These are phyloP conservation scores for Lodderomyces theae DNA, from an alignment of 1,139 yeast species.

Conservation along the genomic window DNA sequence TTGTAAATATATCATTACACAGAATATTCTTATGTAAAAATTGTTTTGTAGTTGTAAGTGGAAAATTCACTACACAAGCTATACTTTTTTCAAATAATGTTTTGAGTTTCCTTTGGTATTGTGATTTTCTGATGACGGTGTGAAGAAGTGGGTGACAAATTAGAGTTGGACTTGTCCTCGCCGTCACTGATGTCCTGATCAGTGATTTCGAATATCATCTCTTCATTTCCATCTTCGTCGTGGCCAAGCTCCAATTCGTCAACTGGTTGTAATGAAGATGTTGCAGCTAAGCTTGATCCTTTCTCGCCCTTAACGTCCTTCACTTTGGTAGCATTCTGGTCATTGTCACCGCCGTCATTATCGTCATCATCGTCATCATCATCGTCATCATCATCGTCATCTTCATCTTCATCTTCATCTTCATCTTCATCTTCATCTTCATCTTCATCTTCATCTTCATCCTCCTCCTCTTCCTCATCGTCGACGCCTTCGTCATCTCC, in stretches of 20 bases:
- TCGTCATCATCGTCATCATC: constrained; percentile 25
- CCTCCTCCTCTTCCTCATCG: constrained; percentile 25
- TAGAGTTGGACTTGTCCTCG: background rate
- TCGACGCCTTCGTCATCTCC: constrained; percentile 15
- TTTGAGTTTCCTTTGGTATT: constrained; percentile 18
- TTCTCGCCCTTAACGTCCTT: constrained; percentile 21
- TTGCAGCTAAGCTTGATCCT: background rate
- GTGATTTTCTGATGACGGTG: constrained; percentile 16
- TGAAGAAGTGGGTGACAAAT: constrained; percentile 5
- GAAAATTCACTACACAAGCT: too few relatives aligned
- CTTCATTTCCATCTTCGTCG: constrained; percentile 22
- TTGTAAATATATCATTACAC: background rate
- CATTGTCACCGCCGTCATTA: constrained; percentile 29
- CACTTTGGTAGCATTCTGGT: constrained; percentile 21
- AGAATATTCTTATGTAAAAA: too few relatives aligned
- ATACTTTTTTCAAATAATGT: constrained; percentile 12
- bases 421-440: constrained; percentile 31
- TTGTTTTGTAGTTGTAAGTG: background rate
- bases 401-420: constrained; percentile 19
- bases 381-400: constrained; percentile 14
- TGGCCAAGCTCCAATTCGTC: constrained; percentile 6
- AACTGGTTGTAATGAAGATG: background rate
- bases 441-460: constrained; percentile 27
- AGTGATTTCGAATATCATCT: constrained; percentile 34
- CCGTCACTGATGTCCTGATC: constrained; percentile 15